A percentile compares a stretch with the other conserved stretches of the same genome.
Evolutionary conservation across 495 filamentous ascomycete genomes (phyloP).

Genomic region (Trichoderma erinaceum): DNA sequence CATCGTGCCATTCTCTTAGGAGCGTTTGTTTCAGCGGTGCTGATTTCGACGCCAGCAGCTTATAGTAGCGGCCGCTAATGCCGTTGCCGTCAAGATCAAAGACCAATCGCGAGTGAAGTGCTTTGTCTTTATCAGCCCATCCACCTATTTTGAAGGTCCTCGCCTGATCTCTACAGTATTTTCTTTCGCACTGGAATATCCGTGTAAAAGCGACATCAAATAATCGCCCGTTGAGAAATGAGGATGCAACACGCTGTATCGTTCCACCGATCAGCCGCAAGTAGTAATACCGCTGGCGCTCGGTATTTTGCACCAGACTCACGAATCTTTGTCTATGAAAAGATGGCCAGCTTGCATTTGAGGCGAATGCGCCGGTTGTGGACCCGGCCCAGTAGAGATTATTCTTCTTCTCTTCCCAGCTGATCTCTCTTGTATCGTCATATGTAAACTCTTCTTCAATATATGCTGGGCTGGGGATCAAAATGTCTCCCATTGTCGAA

Average conservation of each 20-base stretch:
- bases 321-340: slow-evolving; percentile 41
- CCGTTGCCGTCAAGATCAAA: slow-evolving; percentile 54
- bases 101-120: slow-evolving; percentile 22
- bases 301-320: not conserved
- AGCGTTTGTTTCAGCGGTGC: slow-evolving; percentile 43
- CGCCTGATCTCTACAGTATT: slow-evolving; percentile 18
- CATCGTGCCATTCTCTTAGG: slow-evolving; percentile 54
- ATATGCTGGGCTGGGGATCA: not conserved
- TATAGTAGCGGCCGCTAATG: slow-evolving; percentile 45
- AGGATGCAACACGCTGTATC: slow-evolving; percentile 3
- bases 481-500: not conserved
- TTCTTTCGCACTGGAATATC: slow-evolving; percentile 19
- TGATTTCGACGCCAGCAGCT: slow-evolving; percentile 38
- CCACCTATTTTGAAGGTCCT: slow-evolving; percentile 22
- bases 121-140: slow-evolving; percentile 9
- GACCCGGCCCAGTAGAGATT: slow-evolving; percentile 38
- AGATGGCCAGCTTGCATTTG: slow-evolving; percentile 29
- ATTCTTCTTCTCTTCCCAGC: slow-evolving; percentile 33
- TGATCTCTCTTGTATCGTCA: slow-evolving; percentile 26
- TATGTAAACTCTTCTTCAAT: slow-evolving; percentile 20
- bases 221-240: slow-evolving; percentile 12
- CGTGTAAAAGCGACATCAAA: slow-evolving; percentile 21
- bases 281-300: not conserved
- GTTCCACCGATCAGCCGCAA: not conserved
- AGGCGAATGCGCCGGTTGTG: slow-evolving; percentile 34